phyloP scores from a whole-genome alignment of 805 yeast genomes.

The Kodamaea kaohsiungensis region DNA sequence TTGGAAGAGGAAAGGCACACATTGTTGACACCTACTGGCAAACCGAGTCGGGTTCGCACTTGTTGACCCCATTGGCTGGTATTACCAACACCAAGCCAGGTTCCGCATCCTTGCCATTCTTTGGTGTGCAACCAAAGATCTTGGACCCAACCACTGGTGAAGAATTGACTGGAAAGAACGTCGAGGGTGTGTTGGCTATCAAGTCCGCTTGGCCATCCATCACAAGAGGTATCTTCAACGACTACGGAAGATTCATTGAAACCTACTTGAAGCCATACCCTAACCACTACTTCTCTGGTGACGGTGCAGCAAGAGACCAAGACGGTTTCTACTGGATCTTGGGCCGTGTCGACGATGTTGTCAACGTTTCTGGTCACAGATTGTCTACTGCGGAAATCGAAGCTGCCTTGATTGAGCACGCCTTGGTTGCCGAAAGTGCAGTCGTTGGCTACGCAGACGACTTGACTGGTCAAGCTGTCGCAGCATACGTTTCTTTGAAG shows the following conservation, averaged over 20 bases:
- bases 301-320: constrained; percentile 96
- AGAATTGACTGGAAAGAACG: constrained; percentile 82
- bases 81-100: constrained; percentile 96
- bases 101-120: constrained; percentile 94
- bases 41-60: constrained; percentile 95
- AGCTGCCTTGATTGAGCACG: constrained; percentile 80
- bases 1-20: constrained; percentile 88
- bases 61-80: constrained; percentile 94
- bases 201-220: constrained; percentile 97
- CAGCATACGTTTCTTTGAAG: constrained; percentile 89
- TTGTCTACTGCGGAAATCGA: constrained; percentile 98
- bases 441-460: constrained; percentile 95
- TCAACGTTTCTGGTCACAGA: constrained; percentile 96
- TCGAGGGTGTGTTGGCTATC: constrained; percentile 94
- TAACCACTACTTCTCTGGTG: constrained; percentile 95
- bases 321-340: constrained; percentile 98
- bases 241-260: constrained; percentile 82
- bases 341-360: constrained; percentile 98
- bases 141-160: constrained; percentile 92
- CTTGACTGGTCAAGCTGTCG: constrained; percentile 95
- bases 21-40: constrained; percentile 98
- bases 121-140: constrained; percentile 87
- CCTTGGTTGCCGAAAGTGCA: constrained; percentile 88
- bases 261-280: constrained; percentile 93
- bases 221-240: constrained; percentile 92